Conservation (phyloP, 805 yeast genomes). For the Lachancea waltii region DNA sequence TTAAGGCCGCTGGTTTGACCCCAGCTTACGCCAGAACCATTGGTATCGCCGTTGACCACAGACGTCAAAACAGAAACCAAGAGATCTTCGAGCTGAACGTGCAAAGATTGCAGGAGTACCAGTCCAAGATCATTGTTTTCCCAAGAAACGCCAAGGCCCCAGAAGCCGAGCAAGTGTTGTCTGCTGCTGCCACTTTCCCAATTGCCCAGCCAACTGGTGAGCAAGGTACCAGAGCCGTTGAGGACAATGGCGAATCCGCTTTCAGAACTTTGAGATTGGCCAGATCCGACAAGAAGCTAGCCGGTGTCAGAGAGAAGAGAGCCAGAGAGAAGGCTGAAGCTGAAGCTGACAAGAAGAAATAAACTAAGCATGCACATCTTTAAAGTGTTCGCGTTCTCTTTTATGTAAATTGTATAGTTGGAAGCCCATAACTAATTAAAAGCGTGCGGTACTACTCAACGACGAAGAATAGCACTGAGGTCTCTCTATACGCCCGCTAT, state of each 20-base stretch:
- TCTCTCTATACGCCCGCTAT: too few species aligned
- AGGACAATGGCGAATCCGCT: conserved; percentile 68
- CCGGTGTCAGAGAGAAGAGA: conserved; percentile 97
- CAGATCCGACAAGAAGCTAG: conserved; percentile 87
- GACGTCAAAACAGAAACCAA: conserved; percentile 97
- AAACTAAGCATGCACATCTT: conserved; percentile 31
- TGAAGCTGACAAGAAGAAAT: conserved; percentile 99
- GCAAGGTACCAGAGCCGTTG: conserved; percentile 83
- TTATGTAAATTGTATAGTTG: conserved; percentile 32
- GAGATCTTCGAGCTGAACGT: conserved; percentile 94
- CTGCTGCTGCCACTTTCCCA: conserved; percentile 83
- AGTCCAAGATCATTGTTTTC: conserved; percentile 90
- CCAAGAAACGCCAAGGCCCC: conserved; percentile 84
- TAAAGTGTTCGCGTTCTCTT: conserved; percentile 11
- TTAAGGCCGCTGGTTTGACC: conserved; percentile 94
- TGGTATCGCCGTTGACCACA: conserved; percentile 99
- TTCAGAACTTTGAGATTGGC: conserved; percentile 94
- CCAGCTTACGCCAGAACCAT: conserved; percentile 95
- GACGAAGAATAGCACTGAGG: background rate
- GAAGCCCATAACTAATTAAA: conserved; percentile 29
- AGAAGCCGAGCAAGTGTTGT: conserved; percentile 70
- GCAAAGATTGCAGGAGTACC: conserved; percentile 93
- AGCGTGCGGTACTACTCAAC: background rate
- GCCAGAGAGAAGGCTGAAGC: conserved; percentile 97
- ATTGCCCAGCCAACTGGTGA: conserved; percentile 71